These are phyloP conservation scores for Venturia nashicola DNA, from an alignment of 2,329 filamentous ascomycete species.

Conservation along the genomic window DNA sequence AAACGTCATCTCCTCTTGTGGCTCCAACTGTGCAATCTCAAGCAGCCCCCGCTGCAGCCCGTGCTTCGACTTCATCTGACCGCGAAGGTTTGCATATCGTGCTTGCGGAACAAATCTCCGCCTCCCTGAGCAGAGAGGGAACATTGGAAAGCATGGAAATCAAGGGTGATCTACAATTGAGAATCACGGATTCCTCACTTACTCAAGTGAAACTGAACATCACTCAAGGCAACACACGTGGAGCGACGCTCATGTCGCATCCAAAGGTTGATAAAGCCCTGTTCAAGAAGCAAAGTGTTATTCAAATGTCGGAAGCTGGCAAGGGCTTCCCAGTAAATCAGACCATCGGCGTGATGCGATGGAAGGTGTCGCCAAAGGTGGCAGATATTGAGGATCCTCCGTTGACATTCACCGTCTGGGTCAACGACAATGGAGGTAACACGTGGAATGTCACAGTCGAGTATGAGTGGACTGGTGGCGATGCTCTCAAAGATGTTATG, in stretches of 20 bases:
- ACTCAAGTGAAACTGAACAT: slow-evolving; percentile 86
- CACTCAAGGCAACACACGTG: slow-evolving; percentile 61
- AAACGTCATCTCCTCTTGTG: slow-evolving; percentile 60
- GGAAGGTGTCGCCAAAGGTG: slow-evolving; percentile 72
- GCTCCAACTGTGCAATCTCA: slow-evolving; percentile 40
- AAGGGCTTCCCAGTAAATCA: slow-evolving; percentile 94
- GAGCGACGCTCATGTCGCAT: slow-evolving; percentile 87
- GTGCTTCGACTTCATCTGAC: slow-evolving; percentile 56
- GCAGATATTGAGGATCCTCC: slow-evolving; percentile 74
- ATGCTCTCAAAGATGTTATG: slow-evolving; percentile 68
- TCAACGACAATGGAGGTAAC: slow-evolving; percentile 70
- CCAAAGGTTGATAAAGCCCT: slow-evolving; percentile 87
- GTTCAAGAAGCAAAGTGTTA: slow-evolving; percentile 70
- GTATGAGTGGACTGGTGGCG: slow-evolving; percentile 79
- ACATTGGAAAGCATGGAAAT: slow-evolving; percentile 75
- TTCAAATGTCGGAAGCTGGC: slow-evolving; percentile 78
- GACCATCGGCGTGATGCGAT: slow-evolving; percentile 81
- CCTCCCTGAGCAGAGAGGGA: slow-evolving; percentile 79
- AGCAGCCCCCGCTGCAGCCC: slow-evolving; percentile 38
- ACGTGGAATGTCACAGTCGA: slow-evolving; percentile 88
- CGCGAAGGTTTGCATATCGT: slow-evolving; percentile 80
- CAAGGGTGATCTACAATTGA: slow-evolving; percentile 83
- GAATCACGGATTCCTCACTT: slow-evolving; percentile 76
- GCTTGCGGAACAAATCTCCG: slow-evolving; percentile 79
- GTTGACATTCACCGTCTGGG: slow-evolving; percentile 96